These are phyloP conservation scores for Lepidium sativum DNA, from an alignment of 345 rosid species.

Conservation along the genomic window DNA sequence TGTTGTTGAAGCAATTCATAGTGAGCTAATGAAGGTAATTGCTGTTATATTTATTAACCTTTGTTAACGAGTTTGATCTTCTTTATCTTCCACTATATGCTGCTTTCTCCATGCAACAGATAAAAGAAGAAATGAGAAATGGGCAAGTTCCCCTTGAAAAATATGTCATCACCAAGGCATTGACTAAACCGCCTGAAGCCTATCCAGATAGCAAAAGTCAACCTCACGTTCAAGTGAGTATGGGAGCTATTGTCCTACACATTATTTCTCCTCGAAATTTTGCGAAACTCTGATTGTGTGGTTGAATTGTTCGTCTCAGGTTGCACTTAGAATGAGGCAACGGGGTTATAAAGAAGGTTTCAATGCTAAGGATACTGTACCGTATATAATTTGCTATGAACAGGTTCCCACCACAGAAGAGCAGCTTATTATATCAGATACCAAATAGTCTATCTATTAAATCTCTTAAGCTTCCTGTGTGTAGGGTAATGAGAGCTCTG, in stretches of 20 bases:
- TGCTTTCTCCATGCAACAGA: constrained; percentile 42
- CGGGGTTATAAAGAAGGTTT: constrained; percentile 76
- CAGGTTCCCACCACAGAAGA: constrained; percentile 46
- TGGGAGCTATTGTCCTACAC: background rate
- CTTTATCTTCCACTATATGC: background rate
- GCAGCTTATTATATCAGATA: constrained; percentile 5
- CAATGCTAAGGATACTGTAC: constrained; percentile 78
- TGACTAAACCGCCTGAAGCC: constrained; percentile 92
- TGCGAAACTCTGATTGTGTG: constrained; percentile 6
- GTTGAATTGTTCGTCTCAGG: constrained; percentile 46
- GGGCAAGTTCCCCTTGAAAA: constrained; percentile 89
- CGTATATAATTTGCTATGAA: constrained; percentile 86
- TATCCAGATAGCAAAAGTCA: constrained; percentile 95
- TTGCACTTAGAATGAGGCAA: constrained; percentile 84
- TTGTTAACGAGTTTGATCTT: background rate
- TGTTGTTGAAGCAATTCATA: constrained; percentile 83
- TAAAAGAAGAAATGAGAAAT: constrained; percentile 81
- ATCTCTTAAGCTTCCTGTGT: background rate
- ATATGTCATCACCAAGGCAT: constrained; percentile 86
- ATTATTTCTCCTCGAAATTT: background rate
- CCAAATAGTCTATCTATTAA: constrained; percentile 5
- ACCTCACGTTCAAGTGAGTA: constrained; percentile 88
- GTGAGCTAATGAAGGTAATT: constrained; percentile 72
- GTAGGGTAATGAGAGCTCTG: constrained; percentile 55
- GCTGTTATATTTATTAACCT: background rate